Percentiles rank a stretch among this genome's conserved stretches.
These are phyloP conservation scores for Ichthyophthirius multifiliis DNA, from an alignment of 169 alveolate species.

Conservation along the genomic window DNA sequence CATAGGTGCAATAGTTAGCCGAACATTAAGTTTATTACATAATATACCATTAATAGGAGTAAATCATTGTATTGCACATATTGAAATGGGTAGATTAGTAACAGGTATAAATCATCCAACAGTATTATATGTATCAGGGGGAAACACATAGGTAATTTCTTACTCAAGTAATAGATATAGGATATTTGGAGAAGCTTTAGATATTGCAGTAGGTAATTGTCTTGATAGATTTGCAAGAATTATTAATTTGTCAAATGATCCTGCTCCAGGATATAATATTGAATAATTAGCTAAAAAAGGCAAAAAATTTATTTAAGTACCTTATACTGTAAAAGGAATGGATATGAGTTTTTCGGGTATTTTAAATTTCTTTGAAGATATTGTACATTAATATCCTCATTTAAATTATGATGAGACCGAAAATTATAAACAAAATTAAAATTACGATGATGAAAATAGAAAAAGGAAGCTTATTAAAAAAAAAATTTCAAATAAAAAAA, in stretches of 20 bases:
- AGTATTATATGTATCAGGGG: constrained; percentile 97
- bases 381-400: constrained; percentile 37
- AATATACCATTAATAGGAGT: constrained; percentile 96
- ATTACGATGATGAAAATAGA: constrained; percentile 5
- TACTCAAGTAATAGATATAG: constrained; percentile 88
- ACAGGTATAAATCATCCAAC: constrained; percentile 94
- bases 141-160: constrained; percentile 96
- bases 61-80: constrained; percentile 99
- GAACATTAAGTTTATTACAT: constrained; percentile 92
- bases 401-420: not conserved
- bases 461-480: constrained; percentile 18
- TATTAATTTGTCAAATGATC: constrained; percentile 95
- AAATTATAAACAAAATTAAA: not conserved
- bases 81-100: constrained; percentile 98
- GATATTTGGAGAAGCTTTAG: constrained; percentile 98
- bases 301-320: constrained; percentile 89
- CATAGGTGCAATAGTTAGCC: constrained; percentile 96
- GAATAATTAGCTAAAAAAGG: constrained; percentile 94
- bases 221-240: constrained; percentile 97
- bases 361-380: constrained; percentile 70
- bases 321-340: constrained; percentile 99
- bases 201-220: constrained; percentile 98
- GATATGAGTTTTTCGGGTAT: constrained; percentile 95
- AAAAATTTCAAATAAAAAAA: not conserved
- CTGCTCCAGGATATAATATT: constrained; percentile 98